A percentile compares a stretch with the other conserved stretches of the same genome.
phyloP scores from a whole-genome alignment of 768 basidiomycete genomes.

The Lyophyllum decastes region DNA sequence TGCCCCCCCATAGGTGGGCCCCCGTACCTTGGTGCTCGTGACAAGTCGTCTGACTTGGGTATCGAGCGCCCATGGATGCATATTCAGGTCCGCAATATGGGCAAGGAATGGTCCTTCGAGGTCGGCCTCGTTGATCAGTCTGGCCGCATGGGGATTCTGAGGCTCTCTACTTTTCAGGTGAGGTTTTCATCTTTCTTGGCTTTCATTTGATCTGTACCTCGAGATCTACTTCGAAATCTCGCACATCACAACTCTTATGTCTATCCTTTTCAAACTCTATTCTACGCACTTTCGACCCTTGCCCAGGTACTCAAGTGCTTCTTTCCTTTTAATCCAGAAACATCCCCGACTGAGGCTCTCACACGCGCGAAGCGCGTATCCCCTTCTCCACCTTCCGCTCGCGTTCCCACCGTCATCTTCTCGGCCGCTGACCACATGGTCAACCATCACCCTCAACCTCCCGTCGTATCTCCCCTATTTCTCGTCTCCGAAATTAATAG shows the following conservation, averaged over 20 bases:
- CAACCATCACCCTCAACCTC: slow-evolving; percentile 62
- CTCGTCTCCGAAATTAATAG: slow-evolving; percentile 43
- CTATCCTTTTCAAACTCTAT: neutral
- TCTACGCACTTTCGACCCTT: neutral
- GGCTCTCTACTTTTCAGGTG: slow-evolving; percentile 85
- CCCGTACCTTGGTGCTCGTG: slow-evolving; percentile 9
- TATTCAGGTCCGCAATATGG: slow-evolving; percentile 70
- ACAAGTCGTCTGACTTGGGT: slow-evolving; percentile 40
- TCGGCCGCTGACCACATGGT: slow-evolving; percentile 68
- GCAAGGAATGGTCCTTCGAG: slow-evolving; percentile 74
- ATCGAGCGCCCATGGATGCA: slow-evolving; percentile 76
- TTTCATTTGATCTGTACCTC: neutral
- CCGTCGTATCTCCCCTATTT: slow-evolving; percentile 64
- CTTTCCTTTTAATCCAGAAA: slow-evolving; percentile 41
- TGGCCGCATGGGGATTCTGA: slow-evolving; percentile 58
- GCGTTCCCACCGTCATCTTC: slow-evolving; percentile 59
- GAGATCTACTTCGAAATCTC: slow-evolving; percentile 5
- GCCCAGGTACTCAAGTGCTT: neutral
- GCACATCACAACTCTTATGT: neutral
- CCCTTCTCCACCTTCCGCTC: slow-evolving; percentile 73
- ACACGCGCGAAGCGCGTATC: slow-evolving; percentile 33
- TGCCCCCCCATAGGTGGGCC: slow-evolving; percentile 44
- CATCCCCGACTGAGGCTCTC: slow-evolving; percentile 50
- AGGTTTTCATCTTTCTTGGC: slow-evolving; percentile 14
- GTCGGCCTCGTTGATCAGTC: slow-evolving; percentile 69